Conservation (phyloP, 108 stramenopile species). For the Discostella pseudostelligera region DNA sequence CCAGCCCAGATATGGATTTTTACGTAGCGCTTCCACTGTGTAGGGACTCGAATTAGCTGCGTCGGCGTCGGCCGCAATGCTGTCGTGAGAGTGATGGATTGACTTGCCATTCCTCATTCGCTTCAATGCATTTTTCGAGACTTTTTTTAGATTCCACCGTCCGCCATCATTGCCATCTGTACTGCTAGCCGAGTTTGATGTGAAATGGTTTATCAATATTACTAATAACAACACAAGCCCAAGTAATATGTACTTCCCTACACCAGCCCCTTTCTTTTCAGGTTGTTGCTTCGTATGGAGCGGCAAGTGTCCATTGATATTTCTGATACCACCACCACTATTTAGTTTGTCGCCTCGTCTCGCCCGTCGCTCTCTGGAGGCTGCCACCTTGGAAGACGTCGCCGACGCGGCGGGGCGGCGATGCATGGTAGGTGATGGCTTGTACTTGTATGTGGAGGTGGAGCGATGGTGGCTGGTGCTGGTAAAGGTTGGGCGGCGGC, state of each 20-base stretch:
- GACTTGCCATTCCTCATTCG: conserved; percentile 26
- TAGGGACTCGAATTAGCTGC: conserved; percentile 25
- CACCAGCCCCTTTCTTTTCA: background rate
- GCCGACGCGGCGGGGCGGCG: conserved; percentile 36
- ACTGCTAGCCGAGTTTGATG: conserved; percentile 1
- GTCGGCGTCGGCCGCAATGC: background rate
- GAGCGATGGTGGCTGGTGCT: too few relatives aligned
- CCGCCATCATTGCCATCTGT: conserved; percentile 1
- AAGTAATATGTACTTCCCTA: conserved; percentile 12
- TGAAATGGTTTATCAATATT: conserved; percentile 27
- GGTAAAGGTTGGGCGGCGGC: too few relatives aligned
- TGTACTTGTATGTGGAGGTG: too few relatives aligned
- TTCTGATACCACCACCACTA: conserved; percentile 16
- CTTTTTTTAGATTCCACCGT: conserved; percentile 7
- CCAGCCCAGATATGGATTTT: conserved; percentile 69
- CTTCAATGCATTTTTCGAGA: conserved; percentile 18
- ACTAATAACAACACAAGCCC: conserved; percentile 11
- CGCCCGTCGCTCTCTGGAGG: conserved; percentile 43
- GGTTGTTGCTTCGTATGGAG: conserved; percentile 6
- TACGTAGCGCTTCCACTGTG: conserved; percentile 22
- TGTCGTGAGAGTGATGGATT: conserved; percentile 4
- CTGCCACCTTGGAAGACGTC: conserved; percentile 38
- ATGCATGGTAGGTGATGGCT: conserved; percentile 23
- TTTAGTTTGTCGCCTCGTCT: conserved; percentile 22
- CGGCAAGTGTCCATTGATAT: conserved; percentile 9